A percentile compares a stretch with the other conserved stretches of the same genome.
Conservation (phyloP, 2,329 filamentous ascomycete genomes). For the Pseudogymnoascus pannorum region DNA sequence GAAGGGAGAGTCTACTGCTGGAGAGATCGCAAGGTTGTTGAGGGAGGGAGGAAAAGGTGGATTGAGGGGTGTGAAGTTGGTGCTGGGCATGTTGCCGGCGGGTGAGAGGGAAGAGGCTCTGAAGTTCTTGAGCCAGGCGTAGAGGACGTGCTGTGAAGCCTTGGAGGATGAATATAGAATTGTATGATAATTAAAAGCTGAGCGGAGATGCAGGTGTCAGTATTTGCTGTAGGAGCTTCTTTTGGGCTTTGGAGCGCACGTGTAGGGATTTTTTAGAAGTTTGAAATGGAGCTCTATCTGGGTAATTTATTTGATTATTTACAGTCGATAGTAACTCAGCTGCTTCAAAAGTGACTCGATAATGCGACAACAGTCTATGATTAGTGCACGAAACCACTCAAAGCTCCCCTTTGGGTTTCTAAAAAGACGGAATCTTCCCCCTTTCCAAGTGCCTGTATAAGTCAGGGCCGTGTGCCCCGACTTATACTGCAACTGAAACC, state of each 20-base stretch:
- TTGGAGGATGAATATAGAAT: background rate
- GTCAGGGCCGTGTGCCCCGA: too few species aligned
- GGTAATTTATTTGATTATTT: background rate
- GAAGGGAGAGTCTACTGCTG: constrained; percentile 65
- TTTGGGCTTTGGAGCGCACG: background rate
- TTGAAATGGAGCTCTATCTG: background rate
- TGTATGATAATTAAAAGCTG: constrained; percentile 7
- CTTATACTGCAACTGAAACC: too few species aligned
- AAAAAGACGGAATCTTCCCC: too few species aligned
- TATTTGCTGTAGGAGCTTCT: background rate
- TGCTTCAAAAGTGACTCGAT: background rate
- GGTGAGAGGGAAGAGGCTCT: constrained; percentile 65
- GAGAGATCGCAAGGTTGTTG: constrained; percentile 62
- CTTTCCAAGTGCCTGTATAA: too few species aligned
- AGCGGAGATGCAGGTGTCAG: background rate
- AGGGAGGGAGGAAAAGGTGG: constrained; percentile 60
- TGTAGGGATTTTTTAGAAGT: background rate
- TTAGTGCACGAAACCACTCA: background rate
- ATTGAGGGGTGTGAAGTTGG: constrained; percentile 78
- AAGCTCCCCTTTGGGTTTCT: too few species aligned
- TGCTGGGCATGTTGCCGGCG: constrained; percentile 79
- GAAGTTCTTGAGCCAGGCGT: constrained; percentile 24
- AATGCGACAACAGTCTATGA: too few species aligned
- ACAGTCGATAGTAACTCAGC: background rate
- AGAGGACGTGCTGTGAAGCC: background rate